Conservation (phyloP, 257 asterid species). For the Ajuga chamaepitys region DNA sequence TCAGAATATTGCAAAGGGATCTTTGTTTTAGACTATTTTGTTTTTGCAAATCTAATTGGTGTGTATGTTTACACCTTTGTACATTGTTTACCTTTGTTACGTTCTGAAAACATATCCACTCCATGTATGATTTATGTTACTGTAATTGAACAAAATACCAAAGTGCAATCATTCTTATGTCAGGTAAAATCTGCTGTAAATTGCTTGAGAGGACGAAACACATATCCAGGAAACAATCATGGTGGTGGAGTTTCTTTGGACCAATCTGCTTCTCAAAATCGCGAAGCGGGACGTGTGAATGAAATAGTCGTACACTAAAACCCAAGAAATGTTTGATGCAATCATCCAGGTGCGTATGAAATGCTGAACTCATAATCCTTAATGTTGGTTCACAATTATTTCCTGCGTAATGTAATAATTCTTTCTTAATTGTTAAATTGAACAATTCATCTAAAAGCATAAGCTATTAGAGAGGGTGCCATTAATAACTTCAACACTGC, state of each 20-base stretch:
- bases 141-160: background rate
- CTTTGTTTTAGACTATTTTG: too few species aligned
- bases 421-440: too few species aligned
- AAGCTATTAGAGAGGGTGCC: too few species aligned
- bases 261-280: conserved; percentile 32
- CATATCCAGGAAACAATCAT: conserved; percentile 49
- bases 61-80: too few species aligned
- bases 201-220: conserved; percentile 69
- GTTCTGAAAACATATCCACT: too few species aligned
- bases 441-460: too few species aligned
- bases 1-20: too few species aligned
- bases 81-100: too few species aligned
- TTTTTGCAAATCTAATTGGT: too few species aligned
- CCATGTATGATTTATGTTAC: too few species aligned
- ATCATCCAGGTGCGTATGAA: conserved; percentile 64
- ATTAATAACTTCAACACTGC: too few species aligned
- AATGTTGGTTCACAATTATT: background rate
- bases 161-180: background rate
- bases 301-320: conserved; percentile 72
- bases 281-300: conserved; percentile 45
- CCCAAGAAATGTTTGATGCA: conserved; percentile 72
- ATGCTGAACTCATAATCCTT: background rate
- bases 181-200: conserved; percentile 67
- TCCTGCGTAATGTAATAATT: background rate
- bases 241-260: conserved; percentile 27